Evolutionary conservation across 1,284 basidiomycete species (phyloP), one percentile per base, ranked within the genome.

Genomic region (Athelia psychrophila): DNA sequence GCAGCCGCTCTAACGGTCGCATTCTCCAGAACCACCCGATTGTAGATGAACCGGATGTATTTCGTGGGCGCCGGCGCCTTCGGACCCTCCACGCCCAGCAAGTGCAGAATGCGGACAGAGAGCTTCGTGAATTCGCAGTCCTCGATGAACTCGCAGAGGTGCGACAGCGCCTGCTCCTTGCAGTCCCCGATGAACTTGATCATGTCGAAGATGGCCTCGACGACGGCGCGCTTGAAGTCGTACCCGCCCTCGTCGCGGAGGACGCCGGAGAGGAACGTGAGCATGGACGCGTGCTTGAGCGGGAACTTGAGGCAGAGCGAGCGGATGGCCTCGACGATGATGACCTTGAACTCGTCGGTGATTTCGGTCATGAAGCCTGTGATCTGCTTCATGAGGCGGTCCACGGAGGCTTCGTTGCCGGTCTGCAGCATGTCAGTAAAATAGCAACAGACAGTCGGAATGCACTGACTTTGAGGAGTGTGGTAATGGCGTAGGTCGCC

Each of bases 71-170:
- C 91, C 19, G 89, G 86, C 48, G 95, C 91, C 69, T 94, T 93
- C 47, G 97, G 97, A 10, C 97, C 97, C 70, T 99, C 97, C 51
- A 95, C 81, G 47, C 97, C 97, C 45, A 99, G 86, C 35, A 99
- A 74, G 67, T 99, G 92, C 33, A 99, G 80, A 62, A 99, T 94
- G 48, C 97, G 88, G 54, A 99, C 97, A 24, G 94, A 98, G 47
- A 99, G 85, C 73, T 99, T 99, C 40, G 96, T 98, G 69, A 99
- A 99, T 71, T 99, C 97, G 80, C 97, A 99, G 69, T 99, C 97
- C 73, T 99, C 97, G 68, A 99, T 99, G 70, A 99, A 99, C 70
- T 99, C 97, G 79, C 97, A 99, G n/a, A 99, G 83, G 66, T 99
- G 94, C 12, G 95, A 95, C 42, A 99, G 83, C 1, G 97, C 97